phyloP scores from a whole-genome alignment of 352 stramenopile genomes.

The Phytophthora pistaciae region DNA sequence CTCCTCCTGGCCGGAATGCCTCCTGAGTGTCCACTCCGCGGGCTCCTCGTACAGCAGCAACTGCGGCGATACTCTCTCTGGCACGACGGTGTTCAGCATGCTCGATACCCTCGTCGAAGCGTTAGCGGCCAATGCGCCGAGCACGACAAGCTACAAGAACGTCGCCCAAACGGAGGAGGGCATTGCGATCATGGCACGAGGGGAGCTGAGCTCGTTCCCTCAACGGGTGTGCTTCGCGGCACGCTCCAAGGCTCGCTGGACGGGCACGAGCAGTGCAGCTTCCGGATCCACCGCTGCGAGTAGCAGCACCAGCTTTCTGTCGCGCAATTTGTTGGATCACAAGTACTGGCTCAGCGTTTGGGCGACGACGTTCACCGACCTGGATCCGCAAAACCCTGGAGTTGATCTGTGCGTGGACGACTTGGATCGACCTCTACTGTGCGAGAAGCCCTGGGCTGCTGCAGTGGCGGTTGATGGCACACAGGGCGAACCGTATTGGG shows the following conservation, averaged over 20 bases:
- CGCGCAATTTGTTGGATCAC: slow-evolving; percentile 59
- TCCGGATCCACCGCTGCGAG: slow-evolving; percentile 28
- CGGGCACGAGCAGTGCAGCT: slow-evolving; percentile 43
- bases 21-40: slow-evolving; percentile 33
- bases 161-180: slow-evolving; percentile 50
- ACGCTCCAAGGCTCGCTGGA: slow-evolving; percentile 59
- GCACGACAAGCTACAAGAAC: slow-evolving; percentile 65
- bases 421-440: slow-evolving; percentile 62
- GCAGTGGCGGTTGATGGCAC: slow-evolving; percentile 14
- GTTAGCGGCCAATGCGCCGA: slow-evolving; percentile 45
- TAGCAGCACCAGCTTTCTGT: slow-evolving; percentile 54
- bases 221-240: slow-evolving; percentile 61
- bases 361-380: slow-evolving; percentile 52
- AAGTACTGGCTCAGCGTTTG: slow-evolving; percentile 71
- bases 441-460: slow-evolving; percentile 62
- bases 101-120: slow-evolving; percentile 50
- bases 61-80: slow-evolving; percentile 34
- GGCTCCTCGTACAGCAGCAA: slow-evolving; percentile 37
- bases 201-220: slow-evolving; percentile 51
- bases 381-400: slow-evolving; percentile 41
- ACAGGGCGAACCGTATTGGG: slow-evolving; percentile 39
- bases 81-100: slow-evolving; percentile 47
- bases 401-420: slow-evolving; percentile 64
- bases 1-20: slow-evolving; percentile 24
- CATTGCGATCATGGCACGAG: slow-evolving; percentile 47